Base-by-base conservation (phyloP, 2,329 filamentous ascomycete genomes). In the Fusarium sp. region DNA sequence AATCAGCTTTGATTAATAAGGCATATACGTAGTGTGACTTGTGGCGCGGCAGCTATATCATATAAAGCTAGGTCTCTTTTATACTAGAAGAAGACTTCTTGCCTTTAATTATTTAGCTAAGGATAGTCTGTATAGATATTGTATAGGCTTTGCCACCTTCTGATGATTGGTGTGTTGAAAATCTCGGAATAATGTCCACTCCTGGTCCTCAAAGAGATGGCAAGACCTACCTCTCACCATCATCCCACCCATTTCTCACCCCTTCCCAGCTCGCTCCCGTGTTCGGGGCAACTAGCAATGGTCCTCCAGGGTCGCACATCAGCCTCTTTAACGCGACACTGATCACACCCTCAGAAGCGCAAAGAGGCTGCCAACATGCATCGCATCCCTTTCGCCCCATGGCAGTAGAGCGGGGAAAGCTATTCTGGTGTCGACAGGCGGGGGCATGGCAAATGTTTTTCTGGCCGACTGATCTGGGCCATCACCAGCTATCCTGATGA, bases 211-310 rank as follows among this genome's bases (percentile, higher is more conserved):
- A n/a, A n/a, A n/a, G n/a, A n/a, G n/a, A n/a, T n/a, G n/a, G n/a
- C n/a, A n/a, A n/a, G n/a, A n/a, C n/a, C n/a, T n/a, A 27, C 54
- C 35, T 49, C 49, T 46, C 41, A 44, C 36, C 41, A 57, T 52
- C 50, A 57, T 61, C 50, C 60, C 61, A 63, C 59, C 46, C 49
- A 42, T 9, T 19, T 35, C 48, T 54, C 31, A 25, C 32, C 29
- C 9, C 9, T 31, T 10, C 51, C 51, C 45, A 35, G 55, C 46
- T 43, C 27, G 44, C 33, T 23, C 56, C 45, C 47, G 59, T 58
- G 23, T 25, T 25, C 23, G 23, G 23, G 23, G 23, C 23, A 25
- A 25, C 23, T 5, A 25, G 46, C 42, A 33, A 14, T 7, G 31
- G 13, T 32, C 45, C 37, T n/a, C 21, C 53, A 50, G 36, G 57